Evolutionary conservation across 2,329 filamentous ascomycete species (phyloP), one percentile per base, ranked within the genome.

Genomic region (Incumbomyces delicatus): DNA sequence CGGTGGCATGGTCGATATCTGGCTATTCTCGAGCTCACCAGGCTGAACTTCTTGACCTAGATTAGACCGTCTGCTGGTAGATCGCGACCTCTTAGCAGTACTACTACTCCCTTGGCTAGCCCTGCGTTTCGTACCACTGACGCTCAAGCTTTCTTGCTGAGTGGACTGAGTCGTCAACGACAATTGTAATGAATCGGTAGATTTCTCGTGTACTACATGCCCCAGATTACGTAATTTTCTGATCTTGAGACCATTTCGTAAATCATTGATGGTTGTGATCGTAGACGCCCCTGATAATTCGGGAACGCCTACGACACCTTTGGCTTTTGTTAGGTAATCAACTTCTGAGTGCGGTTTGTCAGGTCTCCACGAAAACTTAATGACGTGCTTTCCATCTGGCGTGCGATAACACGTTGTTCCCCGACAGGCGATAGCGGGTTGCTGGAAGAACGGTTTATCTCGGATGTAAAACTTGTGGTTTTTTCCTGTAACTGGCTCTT

Each of bases 91-190:
- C 29, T 40, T 40, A 8, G 37, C 8, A 20, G 37, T 14, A 6
- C 16, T 40, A 10, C 27, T 20, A 40, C 27, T n/a, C 27, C 37
- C 16, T 40, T 40, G 37, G 37, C n/a, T 40, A n/a, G 37, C 18
- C 37, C 27, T 40, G n/a, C 37, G 37, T 40, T 40, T 40, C 16
- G 37, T 40, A n/a, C 37, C 37, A 40, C 37, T 40, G 37, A 40
- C 37, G 16, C 37, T 40, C 16, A 40, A 20, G 27, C 37, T 40
- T 20, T 40, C 37, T 16, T 17, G 35, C 31, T 33, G 31, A n/a
- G 31, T n/a, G n/a, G 31, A 33, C 31, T 33, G 31, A n/a, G 10
- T 33, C 10, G 31, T 33, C 10, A 33, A 33, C 10, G 31, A 33
- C n/a, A 33, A 33, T n/a, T 33, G 31, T n/a, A 33, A 33, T n/a